A percentile compares a stretch with the other conserved stretches of the same genome.
Evolutionary conservation across 1,139 yeast genomes (phyloP).

Genomic region (Geotrichum fermentans): DNA sequence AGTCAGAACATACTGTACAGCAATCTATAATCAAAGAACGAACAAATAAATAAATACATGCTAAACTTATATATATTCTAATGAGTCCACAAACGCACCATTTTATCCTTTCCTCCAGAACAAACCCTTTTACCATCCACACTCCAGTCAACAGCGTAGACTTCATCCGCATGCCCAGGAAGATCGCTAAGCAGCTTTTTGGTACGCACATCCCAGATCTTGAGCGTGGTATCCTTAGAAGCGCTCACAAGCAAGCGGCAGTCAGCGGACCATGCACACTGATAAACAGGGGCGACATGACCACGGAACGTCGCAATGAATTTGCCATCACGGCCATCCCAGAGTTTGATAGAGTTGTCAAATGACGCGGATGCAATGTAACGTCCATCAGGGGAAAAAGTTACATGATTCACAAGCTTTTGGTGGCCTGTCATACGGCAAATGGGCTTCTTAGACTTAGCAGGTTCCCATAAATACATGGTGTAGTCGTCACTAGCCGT

Average conservation of each 20-base stretch:
- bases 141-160: slow-evolving; percentile 97
- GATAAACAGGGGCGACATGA: slow-evolving; percentile 96
- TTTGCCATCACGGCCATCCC: slow-evolving; percentile 94
- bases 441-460: slow-evolving; percentile 71
- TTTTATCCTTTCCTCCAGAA: slow-evolving; percentile 95
- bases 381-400: slow-evolving; percentile 94
- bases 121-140: slow-evolving; percentile 89
- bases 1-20: no score
- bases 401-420: slow-evolving; percentile 90
- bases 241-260: slow-evolving; percentile 85
- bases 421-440: slow-evolving; percentile 97
- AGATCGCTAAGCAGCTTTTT: slow-evolving; percentile 79
- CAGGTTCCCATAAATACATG: slow-evolving; percentile 95
- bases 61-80: slow-evolving; percentile 30
- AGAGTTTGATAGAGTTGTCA: slow-evolving; percentile 87
- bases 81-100: slow-evolving; percentile 89
- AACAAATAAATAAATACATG: slow-evolving; percentile 1
- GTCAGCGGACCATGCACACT: slow-evolving; percentile 98
- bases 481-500: slow-evolving; percentile 97
- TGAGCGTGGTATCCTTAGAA: slow-evolving; percentile 93
- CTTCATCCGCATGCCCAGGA: slow-evolving; percentile 95
- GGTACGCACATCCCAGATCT: slow-evolving; percentile 93
- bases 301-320: slow-evolving; percentile 89
- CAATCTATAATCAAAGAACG: not conserved
- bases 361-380: slow-evolving; percentile 88